Evolutionary conservation across 345 rosid genomes (phyloP), one percentile per base, ranked within the genome.

Genomic region (Physaria fendleri): DNA sequence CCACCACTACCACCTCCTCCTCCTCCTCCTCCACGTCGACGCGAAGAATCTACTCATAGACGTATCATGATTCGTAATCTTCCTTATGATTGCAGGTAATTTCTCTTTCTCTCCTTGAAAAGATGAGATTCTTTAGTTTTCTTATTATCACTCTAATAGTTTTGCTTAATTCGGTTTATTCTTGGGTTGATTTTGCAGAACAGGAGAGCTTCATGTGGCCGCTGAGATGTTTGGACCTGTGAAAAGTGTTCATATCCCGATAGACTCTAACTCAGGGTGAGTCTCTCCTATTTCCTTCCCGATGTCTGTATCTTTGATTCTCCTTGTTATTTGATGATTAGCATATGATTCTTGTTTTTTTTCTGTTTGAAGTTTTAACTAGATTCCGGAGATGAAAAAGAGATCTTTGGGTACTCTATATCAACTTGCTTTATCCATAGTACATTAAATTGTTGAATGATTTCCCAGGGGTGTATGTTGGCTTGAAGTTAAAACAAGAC

Each of bases 381-480:
- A 43, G 22, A 48, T n/a, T n/a, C n/a, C n/a, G n/a, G n/a, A n/a
- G n/a, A n/a, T 61, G 68, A 70, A 69, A 62, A 53, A 28, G 55
- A 45, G 13, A 27, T 16, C 18, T 5, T 59, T 58, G 16, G 58
- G 24, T 18, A n/a, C 11, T 62, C 4, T 53, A 2, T 39, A 62
- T 71, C 32, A 0, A 49, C 29, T 77, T 70, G 40, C 23, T 42
- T 65, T 47, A 67, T 79, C 57, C 72, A 22, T 74, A 27, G 86
- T 66, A 58, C 67, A 73, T 83, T 81, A 68, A 68, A 79, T 77
- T 55, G 75, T 81, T 85, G 79, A 70, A 81, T 88, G 88, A 85
- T 80, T 91, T 85, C 82, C 81, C 98, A 88, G 96, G 98, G 95
- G 89, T 83, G 63, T 75, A 65, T 83, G 83, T 91, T 85, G 89